Evolutionary conservation across 2,329 filamentous ascomycete species (phyloP), one percentile per base, ranked within the genome.

Genomic region (Botrytis paeoniae): DNA sequence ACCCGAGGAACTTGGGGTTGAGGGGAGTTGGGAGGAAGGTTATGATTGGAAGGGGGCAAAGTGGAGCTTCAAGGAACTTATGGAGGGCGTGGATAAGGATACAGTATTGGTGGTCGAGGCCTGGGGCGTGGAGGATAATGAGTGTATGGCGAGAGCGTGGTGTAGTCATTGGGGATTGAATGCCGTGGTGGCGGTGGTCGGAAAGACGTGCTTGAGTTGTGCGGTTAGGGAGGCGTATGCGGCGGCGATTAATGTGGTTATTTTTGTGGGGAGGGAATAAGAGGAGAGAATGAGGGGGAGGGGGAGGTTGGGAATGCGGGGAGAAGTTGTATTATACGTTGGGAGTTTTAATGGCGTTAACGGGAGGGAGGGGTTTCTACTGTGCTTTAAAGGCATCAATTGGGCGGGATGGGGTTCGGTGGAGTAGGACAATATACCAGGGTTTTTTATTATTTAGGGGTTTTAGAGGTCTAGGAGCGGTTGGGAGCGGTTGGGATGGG

Each of bases 171-270:
- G 91, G 88, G 92, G 92, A 3, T 82, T 93, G 77, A 90, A 87
- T 78, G 92, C 92, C 1, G 83, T 94, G 29, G 87, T 93, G 73
- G 91, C 91, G 14, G 90, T 93, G 80, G 81, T 93, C 70, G 84
- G 86, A 73, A 88, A 86, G 82, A 94, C 88, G 73, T 79, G 79
- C 81, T 89, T 93, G 86, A 87, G 91, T 25, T 94, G 92, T 80
- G 90, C 91, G 16, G 89, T 94, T 73, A 85, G 92, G 74, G 92
- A 93, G 81, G 91, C 92, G 43, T 94, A 92, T 81, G 92, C 92
- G 3, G 91, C 90, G 25, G 90, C 90, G 51, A 81, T 94, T 70
- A 92, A 89, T 65, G 91, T 94, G 59, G 89, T 93, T 59, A 92
- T 94, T 72, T 82, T 94, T 71, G 84, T 91, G 88, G 91, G 64